Percentiles rank a stretch among this genome's conserved stretches.
Evolutionary conservation across 2,329 filamentous ascomycete genomes (phyloP).

Genomic region (Ilyonectria sp.): DNA sequence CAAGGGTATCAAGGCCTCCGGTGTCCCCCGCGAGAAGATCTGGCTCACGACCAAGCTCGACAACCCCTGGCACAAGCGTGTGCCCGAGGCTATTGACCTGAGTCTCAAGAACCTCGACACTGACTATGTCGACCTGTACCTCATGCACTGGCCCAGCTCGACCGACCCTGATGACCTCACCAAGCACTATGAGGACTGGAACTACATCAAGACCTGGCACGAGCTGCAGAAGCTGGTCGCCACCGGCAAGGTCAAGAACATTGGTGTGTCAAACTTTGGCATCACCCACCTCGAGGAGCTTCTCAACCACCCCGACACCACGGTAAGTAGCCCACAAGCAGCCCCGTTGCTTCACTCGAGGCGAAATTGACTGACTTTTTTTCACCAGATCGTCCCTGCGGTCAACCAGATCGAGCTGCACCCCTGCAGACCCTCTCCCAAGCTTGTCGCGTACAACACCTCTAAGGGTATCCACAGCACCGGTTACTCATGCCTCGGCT

Average conservation of each 20-base stretch:
- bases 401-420: constrained; percentile 90
- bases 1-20: constrained; percentile 74
- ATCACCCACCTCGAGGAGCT: constrained; percentile 86
- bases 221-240: constrained; percentile 80
- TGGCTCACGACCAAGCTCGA: constrained; percentile 87
- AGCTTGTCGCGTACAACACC: constrained; percentile 81
- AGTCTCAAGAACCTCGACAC: constrained; percentile 73
- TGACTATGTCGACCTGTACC: constrained; percentile 79
- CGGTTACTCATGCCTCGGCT: constrained; percentile 82
- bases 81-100: constrained; percentile 71
- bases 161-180: constrained; percentile 73
- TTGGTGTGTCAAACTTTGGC: constrained; percentile 90
- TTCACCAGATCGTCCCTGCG: constrained; percentile 68
- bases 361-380: constrained; percentile 1
- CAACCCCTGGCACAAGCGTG: constrained; percentile 83
- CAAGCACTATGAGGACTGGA: constrained; percentile 83
- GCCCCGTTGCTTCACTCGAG: background rate
- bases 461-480: constrained; percentile 83
- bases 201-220: constrained; percentile 85
- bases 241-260: constrained; percentile 82
- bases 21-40: constrained; percentile 76
- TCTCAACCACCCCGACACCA: constrained; percentile 75
- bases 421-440: constrained; percentile 85
- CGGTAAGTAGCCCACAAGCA: constrained; percentile 58
- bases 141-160: constrained; percentile 81